Base-by-base conservation (phyloP, 495 filamentous ascomycete species). In the Clavariopsis aquatica region DNA sequence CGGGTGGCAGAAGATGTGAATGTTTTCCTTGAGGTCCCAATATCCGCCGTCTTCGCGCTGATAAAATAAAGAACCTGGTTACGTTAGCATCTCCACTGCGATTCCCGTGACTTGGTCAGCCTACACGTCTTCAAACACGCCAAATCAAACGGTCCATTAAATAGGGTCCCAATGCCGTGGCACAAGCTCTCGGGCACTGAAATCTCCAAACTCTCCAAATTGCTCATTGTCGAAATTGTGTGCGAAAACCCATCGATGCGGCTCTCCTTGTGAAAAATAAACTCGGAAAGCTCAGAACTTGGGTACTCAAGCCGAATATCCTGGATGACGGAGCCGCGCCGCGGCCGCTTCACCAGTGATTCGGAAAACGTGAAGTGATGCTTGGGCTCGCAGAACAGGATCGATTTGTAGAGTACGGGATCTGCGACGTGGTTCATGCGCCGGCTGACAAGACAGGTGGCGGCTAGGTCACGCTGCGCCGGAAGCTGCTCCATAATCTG, bases 131-230 rank as follows among this genome's bases (percentile, higher is more conserved):
- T 61, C 23, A 61, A 47, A 47, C 58, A 61, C 2, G 58, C 58
- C 15, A 61, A 47, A 43, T 61, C 58, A 29, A 61, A 61, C 4
- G 58, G 58, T 22, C 58, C 58, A 22, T 61, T 61, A 41, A 61
- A 61, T 1, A 61, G 28, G 3, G 27, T 28, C 3, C 58, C 58
- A 45, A 61, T 61, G 1, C 58, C 58, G 43, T 43, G 24, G 22
- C 51, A 45, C 8, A 61, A 31, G n/a, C 22, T 26, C 8, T 61
- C 58, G 20, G 58, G 58, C 20, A 61, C 58, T 2, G 58, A 47
- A 52, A 61, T 61, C 26, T 61, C 58, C 3, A 61, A 26, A 15
- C 23, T 36, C 49, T 61, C 58, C 7, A 61, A 22, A 24, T 61
- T 61, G 17, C 38, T 51, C 58, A 61, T 61, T 5, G 51, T 53